Evolutionary conservation across 164 flowering plant genomes (phyloP), one percentile per base, ranked within the genome.

Genomic region (Magnolia changhungtana): DNA sequence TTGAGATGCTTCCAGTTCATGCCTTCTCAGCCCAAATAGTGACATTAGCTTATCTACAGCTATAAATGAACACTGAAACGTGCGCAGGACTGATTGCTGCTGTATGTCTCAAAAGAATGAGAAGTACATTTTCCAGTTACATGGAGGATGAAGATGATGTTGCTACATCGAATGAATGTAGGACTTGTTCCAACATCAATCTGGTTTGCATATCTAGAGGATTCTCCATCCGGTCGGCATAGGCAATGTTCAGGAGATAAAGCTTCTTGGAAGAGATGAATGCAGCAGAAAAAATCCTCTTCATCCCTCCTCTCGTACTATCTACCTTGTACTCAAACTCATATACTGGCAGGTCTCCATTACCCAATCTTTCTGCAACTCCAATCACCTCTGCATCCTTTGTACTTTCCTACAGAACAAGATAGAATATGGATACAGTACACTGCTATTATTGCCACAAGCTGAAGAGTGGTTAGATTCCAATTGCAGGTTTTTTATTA

Each of bases 261-360:
- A 92, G 92, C 85, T 88, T 91, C 80, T 84, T 91, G 1, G 95
- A 89, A 59, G 87, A 81, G 63, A 92, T 95, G 80, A 94, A 92
- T 49, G 90, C 98, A 64, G 85, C 86, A 1, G 88, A 86, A 69
- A 86, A 84, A 58, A 84, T 80, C 78, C 85, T 84, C 76, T 86
- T 86, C 80, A 84, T 64, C 65, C 88, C 88, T 51, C 86, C 86
- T 67, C 88, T 84, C 31, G 82, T 78, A 78, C 88, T 86, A 72
- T 86, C 86, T 9, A 93, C 74, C 77, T 74, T 83, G 81, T 91
- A 93, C 83, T 93, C 95, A 77, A 93, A 87, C 79, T 94, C 95
- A 45, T 90, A 94, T 11, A 92, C 94, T 81, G 84, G 89, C 50
- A 88, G 65, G 23, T 91, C 96, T 65, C 84, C 88, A 21, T 79